These are phyloP conservation scores for Alternaria longipes DNA, from an alignment of 2,329 filamentous ascomycete species.

Conservation along the genomic window DNA sequence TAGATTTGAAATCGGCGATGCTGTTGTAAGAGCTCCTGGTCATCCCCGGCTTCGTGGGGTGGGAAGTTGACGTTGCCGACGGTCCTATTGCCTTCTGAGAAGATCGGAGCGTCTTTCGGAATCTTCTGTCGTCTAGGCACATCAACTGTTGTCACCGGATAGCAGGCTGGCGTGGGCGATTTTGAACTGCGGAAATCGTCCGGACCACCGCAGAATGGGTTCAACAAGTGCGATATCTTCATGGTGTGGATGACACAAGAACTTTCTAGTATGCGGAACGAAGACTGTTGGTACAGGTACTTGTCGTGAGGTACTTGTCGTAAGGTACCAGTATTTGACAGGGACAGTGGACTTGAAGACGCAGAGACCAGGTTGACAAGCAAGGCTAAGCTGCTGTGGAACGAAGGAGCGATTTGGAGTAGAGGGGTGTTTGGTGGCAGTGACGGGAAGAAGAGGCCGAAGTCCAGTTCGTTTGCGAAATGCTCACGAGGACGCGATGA, in stretches of 20 bases:
- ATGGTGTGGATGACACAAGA: constrained; percentile 28
- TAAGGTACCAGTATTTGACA: constrained; percentile 23
- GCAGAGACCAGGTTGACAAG: constrained; percentile 22
- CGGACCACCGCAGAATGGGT: constrained; percentile 41
- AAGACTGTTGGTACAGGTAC: constrained; percentile 3
- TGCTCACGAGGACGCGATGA: constrained; percentile 41
- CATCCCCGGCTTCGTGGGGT: constrained; percentile 70
- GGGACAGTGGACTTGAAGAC: constrained; percentile 29
- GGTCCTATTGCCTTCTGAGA: constrained; percentile 65
- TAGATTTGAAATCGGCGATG: constrained; percentile 72
- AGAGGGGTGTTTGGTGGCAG: constrained; percentile 30
- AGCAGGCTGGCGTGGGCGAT: constrained; percentile 22
- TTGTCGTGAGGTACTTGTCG: constrained; percentile 29
- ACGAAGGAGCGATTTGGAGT: constrained; percentile 25
- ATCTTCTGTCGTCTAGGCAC: constrained; percentile 62
- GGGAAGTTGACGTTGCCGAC: constrained; percentile 76
- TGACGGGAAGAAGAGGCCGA: constrained; percentile 31
- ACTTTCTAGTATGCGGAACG: neutral
- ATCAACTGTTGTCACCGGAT: constrained; percentile 12
- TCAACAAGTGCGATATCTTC: constrained; percentile 55
- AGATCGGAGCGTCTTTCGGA: constrained; percentile 70
- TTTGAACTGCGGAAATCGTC: constrained; percentile 23
- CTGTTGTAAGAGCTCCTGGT: constrained; percentile 64
- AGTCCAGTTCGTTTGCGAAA: constrained; percentile 38
- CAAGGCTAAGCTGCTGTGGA: constrained; percentile 36